Evolutionary conservation across 75 land plant species (phyloP).

Genomic region (Chamaecyparis obtusa): DNA sequence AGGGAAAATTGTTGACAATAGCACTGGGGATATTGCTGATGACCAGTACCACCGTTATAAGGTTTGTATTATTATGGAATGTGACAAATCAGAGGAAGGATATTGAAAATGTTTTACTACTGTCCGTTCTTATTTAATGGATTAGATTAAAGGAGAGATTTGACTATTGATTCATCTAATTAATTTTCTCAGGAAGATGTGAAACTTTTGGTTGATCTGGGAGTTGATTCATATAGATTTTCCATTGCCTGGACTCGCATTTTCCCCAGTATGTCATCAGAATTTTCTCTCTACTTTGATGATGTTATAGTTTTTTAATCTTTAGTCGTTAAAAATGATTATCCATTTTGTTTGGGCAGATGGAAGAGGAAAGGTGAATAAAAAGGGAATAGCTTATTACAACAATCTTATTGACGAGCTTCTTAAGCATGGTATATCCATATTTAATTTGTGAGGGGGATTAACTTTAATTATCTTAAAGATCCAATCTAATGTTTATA

Average conservation of each 20-base stretch:
- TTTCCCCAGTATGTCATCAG: not conserved
- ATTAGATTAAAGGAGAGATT: not conserved
- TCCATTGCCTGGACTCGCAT: not conserved
- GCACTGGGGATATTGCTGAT: not conserved
- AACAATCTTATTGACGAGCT: too few species aligned
- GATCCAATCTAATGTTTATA: too few species aligned
- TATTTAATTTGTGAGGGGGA: not conserved
- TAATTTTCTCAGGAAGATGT: not conserved
- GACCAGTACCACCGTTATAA: not conserved
- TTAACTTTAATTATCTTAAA: not conserved
- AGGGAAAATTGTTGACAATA: not conserved
- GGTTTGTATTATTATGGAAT: not conserved
- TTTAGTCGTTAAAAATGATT: too few species aligned
- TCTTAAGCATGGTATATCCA: not conserved
- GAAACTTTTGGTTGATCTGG: not conserved
- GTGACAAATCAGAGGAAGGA: too few species aligned
- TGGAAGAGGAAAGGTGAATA: not conserved
- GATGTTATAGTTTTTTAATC: too few species aligned
- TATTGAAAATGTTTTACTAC: not conserved
- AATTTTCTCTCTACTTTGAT: too few species aligned
- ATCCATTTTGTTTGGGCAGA: not conserved
- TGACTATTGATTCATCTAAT: not conserved
- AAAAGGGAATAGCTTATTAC: too few species aligned
- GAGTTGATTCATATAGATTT: not conserved
- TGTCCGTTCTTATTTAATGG: too few species aligned